phyloP scores from a whole-genome alignment of 2,329 filamentous ascomycete species.

The Sclerotinia sclerotiorum region DNA sequence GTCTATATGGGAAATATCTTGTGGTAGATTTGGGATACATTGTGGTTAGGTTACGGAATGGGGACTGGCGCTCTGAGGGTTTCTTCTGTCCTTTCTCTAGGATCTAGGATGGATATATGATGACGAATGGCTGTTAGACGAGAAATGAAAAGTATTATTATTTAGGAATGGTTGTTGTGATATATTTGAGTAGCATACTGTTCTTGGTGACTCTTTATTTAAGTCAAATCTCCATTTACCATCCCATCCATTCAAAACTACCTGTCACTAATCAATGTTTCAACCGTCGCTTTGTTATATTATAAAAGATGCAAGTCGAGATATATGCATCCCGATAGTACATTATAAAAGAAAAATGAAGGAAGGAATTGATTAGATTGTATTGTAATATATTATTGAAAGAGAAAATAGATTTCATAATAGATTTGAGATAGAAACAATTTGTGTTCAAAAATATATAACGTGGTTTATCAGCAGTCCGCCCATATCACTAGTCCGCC shows the following conservation, averaged over 20 bases:
- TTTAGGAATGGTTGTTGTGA: not conserved
- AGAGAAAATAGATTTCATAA: too few relatives aligned
- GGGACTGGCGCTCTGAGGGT: not conserved
- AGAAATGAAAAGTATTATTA: not conserved
- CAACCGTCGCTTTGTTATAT: too few relatives aligned
- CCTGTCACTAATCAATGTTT: not conserved
- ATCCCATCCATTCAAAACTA: not conserved
- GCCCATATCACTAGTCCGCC: too few relatives aligned
- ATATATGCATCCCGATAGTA: too few relatives aligned
- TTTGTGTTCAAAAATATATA: too few relatives aligned
- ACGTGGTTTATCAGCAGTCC: too few relatives aligned
- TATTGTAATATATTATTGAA: too few relatives aligned
- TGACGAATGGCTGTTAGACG: constrained; percentile 2
- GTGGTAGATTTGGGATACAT: constrained; percentile 3
- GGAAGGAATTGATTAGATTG: too few relatives aligned
- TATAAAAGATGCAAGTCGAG: too few relatives aligned
- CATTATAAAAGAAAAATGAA: too few relatives aligned
- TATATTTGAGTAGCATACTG: not conserved
- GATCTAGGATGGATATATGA: not conserved
- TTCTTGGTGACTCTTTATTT: not conserved
- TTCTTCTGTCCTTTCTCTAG: not conserved
- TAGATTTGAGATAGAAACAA: too few relatives aligned
- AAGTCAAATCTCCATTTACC: not conserved
- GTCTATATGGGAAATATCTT: not conserved
- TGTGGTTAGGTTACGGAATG: not conserved